These are phyloP conservation scores for Colletotrichum graminicola DNA, from an alignment of 2,329 filamentous ascomycete species.

Conservation along the genomic window DNA sequence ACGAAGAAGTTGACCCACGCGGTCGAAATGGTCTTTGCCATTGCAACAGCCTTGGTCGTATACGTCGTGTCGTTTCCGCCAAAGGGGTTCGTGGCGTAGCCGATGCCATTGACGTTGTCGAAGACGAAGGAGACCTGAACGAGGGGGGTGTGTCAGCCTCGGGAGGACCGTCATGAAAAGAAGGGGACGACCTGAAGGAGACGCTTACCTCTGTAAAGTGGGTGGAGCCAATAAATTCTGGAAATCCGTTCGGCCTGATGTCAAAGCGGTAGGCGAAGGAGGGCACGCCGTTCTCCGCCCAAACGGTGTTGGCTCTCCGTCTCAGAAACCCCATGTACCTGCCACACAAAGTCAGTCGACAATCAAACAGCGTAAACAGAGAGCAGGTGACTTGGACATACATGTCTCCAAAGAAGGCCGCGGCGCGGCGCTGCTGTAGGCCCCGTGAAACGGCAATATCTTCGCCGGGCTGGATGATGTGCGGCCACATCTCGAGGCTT, in stretches of 20 bases:
- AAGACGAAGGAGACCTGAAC: slow-evolving; percentile 57
- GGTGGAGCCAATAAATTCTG: slow-evolving; percentile 44
- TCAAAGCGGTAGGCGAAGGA: slow-evolving; percentile 52
- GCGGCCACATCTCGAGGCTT: slow-evolving; percentile 50
- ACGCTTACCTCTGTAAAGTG: slow-evolving; percentile 54
- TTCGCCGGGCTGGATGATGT: slow-evolving; percentile 48
- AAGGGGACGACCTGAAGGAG: neutral
- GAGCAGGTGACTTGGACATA: neutral
- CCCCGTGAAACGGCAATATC: slow-evolving; percentile 45
- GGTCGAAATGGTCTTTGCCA: slow-evolving; percentile 48
- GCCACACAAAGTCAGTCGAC: slow-evolving; percentile 27
- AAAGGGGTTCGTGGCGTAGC: slow-evolving; percentile 50
- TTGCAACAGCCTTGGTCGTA: slow-evolving; percentile 44
- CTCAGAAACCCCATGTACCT: slow-evolving; percentile 47
- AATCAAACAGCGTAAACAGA: neutral
- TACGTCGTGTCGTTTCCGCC: slow-evolving; percentile 46
- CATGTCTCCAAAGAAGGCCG: slow-evolving; percentile 47
- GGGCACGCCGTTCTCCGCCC: slow-evolving; percentile 46
- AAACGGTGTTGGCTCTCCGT: slow-evolving; percentile 47
- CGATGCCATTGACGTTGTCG: slow-evolving; percentile 49
- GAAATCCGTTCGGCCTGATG: slow-evolving; percentile 47
- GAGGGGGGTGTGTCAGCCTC: neutral
- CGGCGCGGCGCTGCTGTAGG: slow-evolving; percentile 49
- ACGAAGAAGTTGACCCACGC: slow-evolving; percentile 51
- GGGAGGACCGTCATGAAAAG: neutral